A percentile compares a stretch with the other conserved stretches of the same genome.
phyloP scores from a whole-genome alignment of 768 basidiomycete species.

The Boletus patriciae region DNA sequence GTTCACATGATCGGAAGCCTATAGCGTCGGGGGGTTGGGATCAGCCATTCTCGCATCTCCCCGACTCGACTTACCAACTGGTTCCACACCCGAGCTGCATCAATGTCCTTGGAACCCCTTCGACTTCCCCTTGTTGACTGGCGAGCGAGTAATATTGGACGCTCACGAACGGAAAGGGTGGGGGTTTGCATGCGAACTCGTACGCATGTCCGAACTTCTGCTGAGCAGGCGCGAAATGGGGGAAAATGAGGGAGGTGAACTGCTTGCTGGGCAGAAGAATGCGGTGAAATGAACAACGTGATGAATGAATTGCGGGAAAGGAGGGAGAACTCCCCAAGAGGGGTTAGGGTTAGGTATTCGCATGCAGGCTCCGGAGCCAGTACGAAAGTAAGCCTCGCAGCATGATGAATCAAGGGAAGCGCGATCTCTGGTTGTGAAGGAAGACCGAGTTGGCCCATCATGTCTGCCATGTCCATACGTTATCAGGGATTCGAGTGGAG shows the following conservation, averaged over 20 bases:
- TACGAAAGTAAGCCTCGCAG: too few relatives aligned
- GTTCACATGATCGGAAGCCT: conserved; percentile 83
- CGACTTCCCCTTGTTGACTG: conserved; percentile 80
- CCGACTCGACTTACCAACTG: conserved; percentile 42
- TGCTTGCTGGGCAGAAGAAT: conserved; percentile 50
- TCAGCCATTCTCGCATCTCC: too few relatives aligned
- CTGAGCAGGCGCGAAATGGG: conserved; percentile 82
- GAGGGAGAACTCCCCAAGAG: too few relatives aligned
- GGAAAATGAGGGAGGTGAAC: conserved; percentile 77
- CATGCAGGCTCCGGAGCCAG: too few relatives aligned
- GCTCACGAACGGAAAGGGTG: conserved; percentile 85
- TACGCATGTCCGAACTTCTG: conserved; percentile 93
- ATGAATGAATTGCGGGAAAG: too few relatives aligned
- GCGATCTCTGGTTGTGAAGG: too few relatives aligned
- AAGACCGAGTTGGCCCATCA: conserved; percentile 78
- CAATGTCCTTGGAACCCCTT: conserved; percentile 70
- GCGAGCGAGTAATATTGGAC: conserved; percentile 90
- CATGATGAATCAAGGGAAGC: too few relatives aligned
- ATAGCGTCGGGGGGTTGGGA: not conserved
- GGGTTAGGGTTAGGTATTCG: too few relatives aligned
- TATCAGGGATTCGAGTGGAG: too few relatives aligned
- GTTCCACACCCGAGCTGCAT: conserved; percentile 78
- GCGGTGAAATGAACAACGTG: too few relatives aligned
- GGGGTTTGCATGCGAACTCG: conserved; percentile 84
- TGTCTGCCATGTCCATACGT: conserved; percentile 34